phyloP scores from a whole-genome alignment of 2,329 filamentous ascomycete genomes.

The Aspergillus vadensis region DNA sequence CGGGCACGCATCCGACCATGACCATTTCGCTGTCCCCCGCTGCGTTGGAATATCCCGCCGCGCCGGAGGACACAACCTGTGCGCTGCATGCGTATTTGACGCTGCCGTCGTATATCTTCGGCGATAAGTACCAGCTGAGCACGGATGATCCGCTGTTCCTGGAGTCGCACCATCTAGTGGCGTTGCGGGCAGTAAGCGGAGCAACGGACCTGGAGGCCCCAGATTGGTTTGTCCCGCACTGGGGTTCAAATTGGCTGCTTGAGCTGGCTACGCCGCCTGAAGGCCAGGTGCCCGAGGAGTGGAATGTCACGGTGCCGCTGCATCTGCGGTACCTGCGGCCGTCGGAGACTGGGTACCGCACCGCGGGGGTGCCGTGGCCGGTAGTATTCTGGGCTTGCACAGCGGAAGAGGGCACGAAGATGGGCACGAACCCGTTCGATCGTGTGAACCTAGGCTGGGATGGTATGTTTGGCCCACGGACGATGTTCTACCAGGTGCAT shows the following conservation, averaged over 20 bases:
- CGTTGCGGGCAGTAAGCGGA: constrained; percentile 68
- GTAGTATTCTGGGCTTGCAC: constrained; percentile 88
- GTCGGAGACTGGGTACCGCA: constrained; percentile 55
- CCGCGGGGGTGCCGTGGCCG: constrained; percentile 72
- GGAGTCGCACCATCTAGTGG: constrained; percentile 73
- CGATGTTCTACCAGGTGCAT: constrained; percentile 78
- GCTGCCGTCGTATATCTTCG: constrained; percentile 77
- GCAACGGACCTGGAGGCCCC: constrained; percentile 90
- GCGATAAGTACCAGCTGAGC: constrained; percentile 80
- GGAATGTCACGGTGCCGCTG: constrained; percentile 64
- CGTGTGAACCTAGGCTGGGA: constrained; percentile 84
- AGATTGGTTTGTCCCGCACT: constrained; percentile 71
- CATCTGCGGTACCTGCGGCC: constrained; percentile 82
- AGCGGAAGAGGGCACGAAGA: constrained; percentile 61
- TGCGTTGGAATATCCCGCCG: constrained; percentile 52
- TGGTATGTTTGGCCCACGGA: constrained; percentile 71
- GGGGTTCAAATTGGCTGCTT: constrained; percentile 79
- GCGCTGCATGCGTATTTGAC: constrained; percentile 78
- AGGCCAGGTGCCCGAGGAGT: constrained; percentile 21
- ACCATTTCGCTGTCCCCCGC: constrained; percentile 63
- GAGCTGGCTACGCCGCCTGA: constrained; percentile 62
- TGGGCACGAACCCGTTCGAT: constrained; percentile 81
- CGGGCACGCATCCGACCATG: constrained; percentile 81
- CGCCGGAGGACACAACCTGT: constrained; percentile 59
- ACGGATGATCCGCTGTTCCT: constrained; percentile 66